Evolutionary conservation across 345 rosid species (phyloP), one percentile per base, ranked within the genome.

Genomic region (Gossypium sturtianum): DNA sequence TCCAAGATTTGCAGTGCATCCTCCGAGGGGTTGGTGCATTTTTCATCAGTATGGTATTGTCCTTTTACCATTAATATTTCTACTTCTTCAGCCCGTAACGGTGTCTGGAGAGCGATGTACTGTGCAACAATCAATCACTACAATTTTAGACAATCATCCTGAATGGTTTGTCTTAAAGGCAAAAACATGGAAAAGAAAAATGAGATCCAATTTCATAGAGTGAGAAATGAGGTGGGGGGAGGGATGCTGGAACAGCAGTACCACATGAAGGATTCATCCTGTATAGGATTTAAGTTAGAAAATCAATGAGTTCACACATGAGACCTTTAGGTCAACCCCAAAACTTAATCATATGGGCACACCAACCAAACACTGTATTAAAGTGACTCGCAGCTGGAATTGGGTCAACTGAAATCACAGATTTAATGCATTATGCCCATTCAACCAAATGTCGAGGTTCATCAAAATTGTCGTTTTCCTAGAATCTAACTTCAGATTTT

Each of bases 41-140:
- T 71, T 44, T 64, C 75, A 25, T 65, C 65, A 56, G 78, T 54
- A 17, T 75, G 75, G 66, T 77, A 76, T 73, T 68, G 83, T 78
- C 82, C 85, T 73, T 84, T 85, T 67, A 82, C 87, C 72, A 79
- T 53, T 76, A 81, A 78, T 73, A 94, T 84, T 63, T 94, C 97
- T 73, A 94, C 81, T 82, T 94, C 92, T 74, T 89, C 93, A 72
- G 86, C 81, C 78, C 79, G 89, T 83, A 88, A 79, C 66, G 86
- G 66, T 58, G 86, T 88, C 75, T 89, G 87, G 72, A 78, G 81
- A 74, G 97, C 97, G 77, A 94, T 84, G 76, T 86, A 89, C 97
- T 94, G 79, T 57, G 65, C 60, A 76, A 44, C 58, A 48, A 56
- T 2, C 43, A 75, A 2, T 22, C 48, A 78, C 60, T 19, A 43